Base-by-base conservation (phyloP, 2,329 filamentous ascomycete genomes). In the Penicillium sp. region DNA sequence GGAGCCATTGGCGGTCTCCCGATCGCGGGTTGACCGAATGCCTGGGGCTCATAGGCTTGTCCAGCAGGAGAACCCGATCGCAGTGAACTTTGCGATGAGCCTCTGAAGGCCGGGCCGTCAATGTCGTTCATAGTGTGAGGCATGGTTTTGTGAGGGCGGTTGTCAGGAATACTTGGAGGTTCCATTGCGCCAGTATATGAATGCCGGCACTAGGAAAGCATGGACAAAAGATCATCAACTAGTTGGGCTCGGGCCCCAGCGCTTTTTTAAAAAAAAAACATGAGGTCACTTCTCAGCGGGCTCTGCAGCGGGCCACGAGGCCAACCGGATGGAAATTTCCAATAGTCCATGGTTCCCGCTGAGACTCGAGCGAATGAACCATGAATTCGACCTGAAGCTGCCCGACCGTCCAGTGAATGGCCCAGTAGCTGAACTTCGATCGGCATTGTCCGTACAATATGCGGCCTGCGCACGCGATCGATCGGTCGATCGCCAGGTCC, bases 401-500 rank as follows among this genome's bases (percentile, higher is more conserved):
- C 18, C 29, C 34, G 14, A 36, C 11, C n/a, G 13, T 13, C 11
- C 34, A 36, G 13, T n/a, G 4, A 13, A 9, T 36, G 13, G 6
- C 5, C 21, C 29, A 45, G 18, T 10, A 36, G 40, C 21, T 39
- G 21, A 29, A 50, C 56, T 58, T 50, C n/a, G 53, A 50, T 50
- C 60, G 34, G 13, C 38, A 34, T 21, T 7, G 11, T 13, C 34
- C 34, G 13, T 18, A 45, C 40, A 55, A 57, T 43, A 50, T 55
- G 22, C 10, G 13, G 4, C 14, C 4, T 32, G 10, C 21, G 47
- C 47, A 60, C 57, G 40, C 36, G 56, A 59, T 62, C 59, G 57
- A 61, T 62, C 53, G 57, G 45, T 39, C 58, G 54, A 61, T 62
- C 56, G 42, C 39, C 46, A 53, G 52, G 50, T 31, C 50, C 52